Conservation (phyloP, 163 green algal species). For the Scenedesmus sp. region DNA sequence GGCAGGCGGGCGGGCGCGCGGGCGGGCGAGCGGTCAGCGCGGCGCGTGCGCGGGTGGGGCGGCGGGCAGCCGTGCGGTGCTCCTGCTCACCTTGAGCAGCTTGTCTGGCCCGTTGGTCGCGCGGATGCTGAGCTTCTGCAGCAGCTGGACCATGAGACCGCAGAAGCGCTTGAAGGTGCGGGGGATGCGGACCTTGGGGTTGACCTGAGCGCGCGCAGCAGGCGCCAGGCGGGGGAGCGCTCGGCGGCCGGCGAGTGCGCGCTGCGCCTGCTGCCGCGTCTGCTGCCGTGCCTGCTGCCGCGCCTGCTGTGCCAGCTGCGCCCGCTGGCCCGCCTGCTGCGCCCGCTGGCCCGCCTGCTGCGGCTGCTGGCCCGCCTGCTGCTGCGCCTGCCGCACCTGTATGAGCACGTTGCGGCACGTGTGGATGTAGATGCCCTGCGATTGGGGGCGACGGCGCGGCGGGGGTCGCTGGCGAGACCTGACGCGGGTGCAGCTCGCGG, state of each 20-base stretch:
- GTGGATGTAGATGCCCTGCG: conserved; percentile 87
- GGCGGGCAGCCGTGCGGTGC: not conserved
- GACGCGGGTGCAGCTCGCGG: no score
- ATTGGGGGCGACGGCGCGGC: not conserved
- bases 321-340: no score
- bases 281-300: no score
- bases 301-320: no score
- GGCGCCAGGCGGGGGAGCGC: no score
- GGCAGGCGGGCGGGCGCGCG: no score
- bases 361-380: no score
- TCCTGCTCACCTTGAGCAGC: conserved; percentile 79
- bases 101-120: conserved; percentile 96
- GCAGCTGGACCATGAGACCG: conserved; percentile 96
- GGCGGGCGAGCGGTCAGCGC: no score
- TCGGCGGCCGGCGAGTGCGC: no score
- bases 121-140: conserved; percentile 98
- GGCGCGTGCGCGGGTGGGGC: not conserved
- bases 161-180: conserved; percentile 97
- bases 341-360: no score
- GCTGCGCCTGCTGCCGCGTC: no score
- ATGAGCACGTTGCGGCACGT: conserved; percentile 96
- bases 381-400: not conserved
- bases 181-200: conserved; percentile 92
- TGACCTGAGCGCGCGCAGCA: conserved; percentile 70
- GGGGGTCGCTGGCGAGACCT: no score